Percentiles rank a stretch among this genome's conserved stretches.
These are phyloP conservation scores for Pyrenophora seminiperda DNA, from an alignment of 2,329 filamentous ascomycete species.

Conservation along the genomic window DNA sequence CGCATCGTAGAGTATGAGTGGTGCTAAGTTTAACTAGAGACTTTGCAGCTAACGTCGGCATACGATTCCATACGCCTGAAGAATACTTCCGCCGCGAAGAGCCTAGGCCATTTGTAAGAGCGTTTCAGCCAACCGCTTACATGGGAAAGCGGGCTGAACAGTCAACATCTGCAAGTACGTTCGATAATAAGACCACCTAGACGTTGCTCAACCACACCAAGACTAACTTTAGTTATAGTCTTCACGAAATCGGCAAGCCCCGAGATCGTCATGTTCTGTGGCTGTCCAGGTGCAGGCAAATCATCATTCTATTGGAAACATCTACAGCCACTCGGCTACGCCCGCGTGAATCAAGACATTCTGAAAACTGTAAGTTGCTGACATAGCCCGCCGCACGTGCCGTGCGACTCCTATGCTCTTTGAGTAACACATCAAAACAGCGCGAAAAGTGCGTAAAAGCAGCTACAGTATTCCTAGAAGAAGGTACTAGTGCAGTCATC, in stretches of 20 bases:
- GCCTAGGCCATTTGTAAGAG: slow-evolving; percentile 67
- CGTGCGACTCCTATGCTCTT: slow-evolving; percentile 28
- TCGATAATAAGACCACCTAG: slow-evolving; percentile 22
- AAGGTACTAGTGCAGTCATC: slow-evolving; percentile 73
- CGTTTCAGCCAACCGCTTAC: slow-evolving; percentile 69
- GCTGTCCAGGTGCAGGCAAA: slow-evolving; percentile 88
- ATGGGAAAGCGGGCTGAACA: slow-evolving; percentile 26
- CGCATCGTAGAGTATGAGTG: slow-evolving; percentile 8
- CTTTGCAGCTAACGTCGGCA: slow-evolving; percentile 82
- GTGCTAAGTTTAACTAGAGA: slow-evolving; percentile 54
- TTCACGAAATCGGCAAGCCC: slow-evolving; percentile 66
- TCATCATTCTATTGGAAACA: slow-evolving; percentile 85
- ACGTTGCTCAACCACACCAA: slow-evolving; percentile 8
- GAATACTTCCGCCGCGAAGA: slow-evolving; percentile 81
- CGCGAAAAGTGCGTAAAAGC: slow-evolving; percentile 71
- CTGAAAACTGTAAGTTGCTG: slow-evolving; percentile 68
- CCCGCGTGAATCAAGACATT: slow-evolving; percentile 86
- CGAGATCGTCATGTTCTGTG: slow-evolving; percentile 85
- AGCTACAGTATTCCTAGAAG: slow-evolving; percentile 67
- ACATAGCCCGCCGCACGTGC: slow-evolving; percentile 25
- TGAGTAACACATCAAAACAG: slow-evolving; percentile 51
- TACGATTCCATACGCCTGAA: slow-evolving; percentile 84
- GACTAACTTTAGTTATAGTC: slow-evolving; percentile 32
- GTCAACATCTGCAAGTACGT: slow-evolving; percentile 43
- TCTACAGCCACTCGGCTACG: slow-evolving; percentile 78